phyloP scores from a whole-genome alignment of 2,329 filamentous ascomycete species.

The Beauveria australis region DNA sequence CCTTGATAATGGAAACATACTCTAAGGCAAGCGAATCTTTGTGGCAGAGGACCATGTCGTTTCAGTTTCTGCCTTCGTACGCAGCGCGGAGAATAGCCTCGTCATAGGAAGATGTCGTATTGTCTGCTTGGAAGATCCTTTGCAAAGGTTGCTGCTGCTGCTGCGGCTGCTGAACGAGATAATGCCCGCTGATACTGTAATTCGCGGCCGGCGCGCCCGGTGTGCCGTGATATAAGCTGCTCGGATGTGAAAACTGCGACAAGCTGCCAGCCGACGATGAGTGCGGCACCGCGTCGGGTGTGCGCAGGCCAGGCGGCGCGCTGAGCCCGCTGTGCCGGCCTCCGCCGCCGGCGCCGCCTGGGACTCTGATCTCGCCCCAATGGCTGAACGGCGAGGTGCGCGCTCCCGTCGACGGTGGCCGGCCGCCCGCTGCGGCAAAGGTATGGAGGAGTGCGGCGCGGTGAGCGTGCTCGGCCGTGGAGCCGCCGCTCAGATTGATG shows the following conservation, averaged over 20 bases:
- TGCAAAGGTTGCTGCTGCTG: slow-evolving; percentile 13
- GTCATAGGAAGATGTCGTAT: slow-evolving; percentile 27
- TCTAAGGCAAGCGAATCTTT: no score
- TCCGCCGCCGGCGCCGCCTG: slow-evolving; percentile 11
- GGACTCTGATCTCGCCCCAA: slow-evolving; percentile 18
- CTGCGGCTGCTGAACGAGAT: neutral
- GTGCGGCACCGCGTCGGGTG: slow-evolving; percentile 11
- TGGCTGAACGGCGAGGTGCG: slow-evolving; percentile 24
- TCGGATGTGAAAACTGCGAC: slow-evolving; percentile 38
- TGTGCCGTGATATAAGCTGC: slow-evolving; percentile 43
- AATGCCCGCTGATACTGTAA: neutral
- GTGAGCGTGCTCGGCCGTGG: slow-evolving; percentile 23
- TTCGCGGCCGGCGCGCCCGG: slow-evolving; percentile 18
- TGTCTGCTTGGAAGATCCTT: slow-evolving; percentile 24
- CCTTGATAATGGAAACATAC: neutral
- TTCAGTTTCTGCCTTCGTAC: slow-evolving; percentile 21
- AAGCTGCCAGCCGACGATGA: slow-evolving; percentile 20
- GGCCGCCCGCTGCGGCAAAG: slow-evolving; percentile 17
- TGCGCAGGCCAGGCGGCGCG: slow-evolving; percentile 16
- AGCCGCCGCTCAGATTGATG: slow-evolving; percentile 11
- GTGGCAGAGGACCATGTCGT: no score
- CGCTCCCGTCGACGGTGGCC: slow-evolving; percentile 10
- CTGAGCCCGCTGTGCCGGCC: slow-evolving; percentile 15
- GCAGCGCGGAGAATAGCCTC: slow-evolving; percentile 27
- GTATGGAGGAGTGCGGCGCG: slow-evolving; percentile 28